Evolutionary conservation across 2,329 filamentous ascomycete species (phyloP).

Genomic region (Pyricularia sp.): DNA sequence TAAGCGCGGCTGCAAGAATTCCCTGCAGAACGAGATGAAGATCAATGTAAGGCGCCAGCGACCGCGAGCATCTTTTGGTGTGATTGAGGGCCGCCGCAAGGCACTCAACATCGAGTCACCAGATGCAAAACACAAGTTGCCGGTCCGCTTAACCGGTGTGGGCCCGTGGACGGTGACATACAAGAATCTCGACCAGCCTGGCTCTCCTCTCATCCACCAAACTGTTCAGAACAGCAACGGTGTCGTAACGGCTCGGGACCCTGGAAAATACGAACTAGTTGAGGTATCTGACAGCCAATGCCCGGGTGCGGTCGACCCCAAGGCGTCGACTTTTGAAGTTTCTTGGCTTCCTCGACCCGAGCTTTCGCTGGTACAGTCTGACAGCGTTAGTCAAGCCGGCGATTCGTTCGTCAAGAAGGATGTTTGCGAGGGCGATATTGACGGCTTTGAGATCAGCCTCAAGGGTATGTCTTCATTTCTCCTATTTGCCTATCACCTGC

Average conservation of each 20-base stretch:
- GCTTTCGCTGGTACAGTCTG: conserved; percentile 56
- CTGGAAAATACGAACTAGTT: conserved; percentile 72
- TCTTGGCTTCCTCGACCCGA: conserved; percentile 78
- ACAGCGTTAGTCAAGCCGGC: conserved; percentile 45
- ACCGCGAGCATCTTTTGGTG: conserved; percentile 77
- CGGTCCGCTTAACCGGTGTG: conserved; percentile 76
- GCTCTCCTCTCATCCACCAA: conserved; percentile 16
- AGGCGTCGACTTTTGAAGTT: conserved; percentile 67
- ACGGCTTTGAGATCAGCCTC: conserved; percentile 73
- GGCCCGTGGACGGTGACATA: conserved; percentile 77
- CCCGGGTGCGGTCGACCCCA: conserved; percentile 67
- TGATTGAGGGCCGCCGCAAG: conserved; percentile 69
- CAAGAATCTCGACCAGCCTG: conserved; percentile 46
- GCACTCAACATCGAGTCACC: conserved; percentile 62
- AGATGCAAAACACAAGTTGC: conserved; percentile 62
- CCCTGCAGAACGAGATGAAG: conserved; percentile 74
- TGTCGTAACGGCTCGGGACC: conserved; percentile 51
- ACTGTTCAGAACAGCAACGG: conserved; percentile 55
- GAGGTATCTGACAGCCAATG: conserved; percentile 73
- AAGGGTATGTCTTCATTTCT: conserved; percentile 44
- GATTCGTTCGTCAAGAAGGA: conserved; percentile 62
- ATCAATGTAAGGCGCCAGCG: conserved; percentile 82
- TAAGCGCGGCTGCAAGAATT: conserved; percentile 74
- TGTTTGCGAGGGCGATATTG: conserved; percentile 91
- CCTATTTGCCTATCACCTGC: background rate